A percentile compares a stretch with the other conserved stretches of the same genome.
Evolutionary conservation across 1,284 basidiomycete genomes (phyloP).

Genomic region (Kalmanozyma brasiliensis): DNA sequence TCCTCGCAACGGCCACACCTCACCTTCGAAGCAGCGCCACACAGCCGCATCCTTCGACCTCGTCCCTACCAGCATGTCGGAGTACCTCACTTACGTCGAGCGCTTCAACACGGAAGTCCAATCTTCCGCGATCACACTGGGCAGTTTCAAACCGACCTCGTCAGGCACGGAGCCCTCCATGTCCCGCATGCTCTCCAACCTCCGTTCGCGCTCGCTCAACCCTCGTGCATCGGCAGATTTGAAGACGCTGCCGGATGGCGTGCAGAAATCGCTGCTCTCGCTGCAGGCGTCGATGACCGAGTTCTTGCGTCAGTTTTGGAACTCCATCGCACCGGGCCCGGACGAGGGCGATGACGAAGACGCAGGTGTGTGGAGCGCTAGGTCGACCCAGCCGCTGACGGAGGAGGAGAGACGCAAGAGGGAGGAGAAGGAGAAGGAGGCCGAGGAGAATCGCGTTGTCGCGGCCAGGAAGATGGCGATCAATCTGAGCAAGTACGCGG

Average conservation of each 20-base stretch:
- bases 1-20: not conserved
- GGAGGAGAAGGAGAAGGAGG: constrained; percentile 18
- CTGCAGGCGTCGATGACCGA: constrained; percentile 93
- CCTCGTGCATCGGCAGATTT: constrained; percentile 8
- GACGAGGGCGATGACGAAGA: constrained; percentile 5
- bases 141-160: constrained; percentile 11
- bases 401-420: constrained; percentile 11
- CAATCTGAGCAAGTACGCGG: constrained; percentile 17
- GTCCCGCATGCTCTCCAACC: constrained; percentile 20
- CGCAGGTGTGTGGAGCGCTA: constrained; percentile 1
- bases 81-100: constrained; percentile 20
- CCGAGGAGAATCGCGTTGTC: constrained; percentile 15
- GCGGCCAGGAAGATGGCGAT: constrained; percentile 32
- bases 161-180: constrained; percentile 6
- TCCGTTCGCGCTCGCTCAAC: constrained; percentile 20
- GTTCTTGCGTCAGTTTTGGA: constrained; percentile 95
- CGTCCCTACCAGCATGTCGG: constrained; percentile 2
- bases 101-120: constrained; percentile 15
- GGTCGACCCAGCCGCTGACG: not conserved
- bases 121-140: constrained; percentile 1
- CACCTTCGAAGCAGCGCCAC: constrained; percentile 63
- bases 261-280: constrained; percentile 83
- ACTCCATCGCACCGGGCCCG: constrained; percentile 78
- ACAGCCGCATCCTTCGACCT: not conserved
- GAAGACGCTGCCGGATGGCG: constrained; percentile 78